Percentiles rank a stretch among this genome's conserved stretches.
Evolutionary conservation across 768 basidiomycete species (phyloP).

Genomic region (Amanita polypyramis): DNA sequence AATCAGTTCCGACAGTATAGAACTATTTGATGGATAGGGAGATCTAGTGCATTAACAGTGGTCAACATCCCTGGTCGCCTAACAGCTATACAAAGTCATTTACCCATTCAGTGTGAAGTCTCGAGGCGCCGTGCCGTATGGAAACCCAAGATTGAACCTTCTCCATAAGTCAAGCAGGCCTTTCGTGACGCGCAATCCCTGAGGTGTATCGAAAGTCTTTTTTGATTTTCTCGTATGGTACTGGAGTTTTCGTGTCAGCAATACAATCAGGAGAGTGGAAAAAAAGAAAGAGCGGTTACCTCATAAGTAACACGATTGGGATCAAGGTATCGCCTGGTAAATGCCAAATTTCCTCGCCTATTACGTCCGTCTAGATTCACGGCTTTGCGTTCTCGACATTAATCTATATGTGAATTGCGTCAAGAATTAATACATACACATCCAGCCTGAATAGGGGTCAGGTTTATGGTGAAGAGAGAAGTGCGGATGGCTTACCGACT

Average conservation of each 20-base stretch:
- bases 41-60: conserved; percentile 24
- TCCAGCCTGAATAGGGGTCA: conserved; percentile 35
- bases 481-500: conserved; percentile 39
- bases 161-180: conserved; percentile 43
- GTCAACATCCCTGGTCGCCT: background rate
- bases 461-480: background rate
- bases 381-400: conserved; percentile 18
- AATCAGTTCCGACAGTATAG: conserved; percentile 49
- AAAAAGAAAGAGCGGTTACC: conserved; percentile 21
- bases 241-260: conserved; percentile 19
- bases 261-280: background rate
- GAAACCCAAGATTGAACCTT: conserved; percentile 49
- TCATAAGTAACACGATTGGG: conserved; percentile 71
- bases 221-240: conserved; percentile 54
- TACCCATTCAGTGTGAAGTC: conserved; percentile 62
- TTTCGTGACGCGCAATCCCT: conserved; percentile 41
- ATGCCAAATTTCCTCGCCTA: conserved; percentile 41
- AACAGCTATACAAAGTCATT: conserved; percentile 10
- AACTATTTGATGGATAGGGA: conserved; percentile 52
- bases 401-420: background rate
- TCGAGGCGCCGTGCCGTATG: conserved; percentile 66
- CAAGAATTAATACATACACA: conserved; percentile 34
- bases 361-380: conserved; percentile 34
- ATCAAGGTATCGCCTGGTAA: conserved; percentile 68
- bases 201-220: conserved; percentile 48